Evolutionary conservation across 768 basidiomycete species (phyloP), one percentile per base, ranked within the genome.

Genomic region (Auriscalpium orientale): DNA sequence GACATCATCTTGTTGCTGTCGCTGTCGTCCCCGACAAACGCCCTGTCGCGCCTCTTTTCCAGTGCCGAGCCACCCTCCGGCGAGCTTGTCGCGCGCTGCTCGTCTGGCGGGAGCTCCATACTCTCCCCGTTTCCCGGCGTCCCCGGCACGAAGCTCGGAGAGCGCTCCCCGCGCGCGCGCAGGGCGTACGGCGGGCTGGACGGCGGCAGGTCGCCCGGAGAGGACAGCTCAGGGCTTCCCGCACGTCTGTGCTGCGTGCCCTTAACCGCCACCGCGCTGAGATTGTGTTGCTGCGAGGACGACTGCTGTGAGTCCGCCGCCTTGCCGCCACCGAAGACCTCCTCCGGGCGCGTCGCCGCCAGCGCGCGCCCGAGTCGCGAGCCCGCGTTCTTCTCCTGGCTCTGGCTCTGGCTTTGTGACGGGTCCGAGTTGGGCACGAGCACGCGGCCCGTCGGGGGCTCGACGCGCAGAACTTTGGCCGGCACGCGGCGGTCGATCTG

Each of bases 381-480:
- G 18, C 40, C 40, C 40, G 13, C 40, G 4, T 43, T 13, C 18
- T 13, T 4, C 15, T 4, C 15, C 40, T 15, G 40, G 13, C 18
- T 18, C 18, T 43, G 40, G 40, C 40, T 43, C 4, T 43, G 40
- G 15, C 40, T 15, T 15, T 15, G 15, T 18, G 40, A 43, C 15
- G 58, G 46, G 45, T 58, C 58, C 16, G 58, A 59, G 47, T 38
- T 45, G 6, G 58, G 58, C 18, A 59, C 52, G 33, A 59, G 58
- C 21, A 59, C 28, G 43, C 57, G 56, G 7, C 58, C 58, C 28
- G 28, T 28, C 5, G 28, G 28, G 1, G 28, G 28, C 28, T 28
- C 28, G 28, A 28, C 28, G 28, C 28, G 28, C 28, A 28, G 28
- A 7, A 28, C 28, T 28, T 28, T 28, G 28, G 7, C 28, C 28